Evolutionary conservation across 2,329 filamentous ascomycete genomes (phyloP), one percentile per base, ranked within the genome.

Genomic region (Malbranchea cinnamomea): DNA sequence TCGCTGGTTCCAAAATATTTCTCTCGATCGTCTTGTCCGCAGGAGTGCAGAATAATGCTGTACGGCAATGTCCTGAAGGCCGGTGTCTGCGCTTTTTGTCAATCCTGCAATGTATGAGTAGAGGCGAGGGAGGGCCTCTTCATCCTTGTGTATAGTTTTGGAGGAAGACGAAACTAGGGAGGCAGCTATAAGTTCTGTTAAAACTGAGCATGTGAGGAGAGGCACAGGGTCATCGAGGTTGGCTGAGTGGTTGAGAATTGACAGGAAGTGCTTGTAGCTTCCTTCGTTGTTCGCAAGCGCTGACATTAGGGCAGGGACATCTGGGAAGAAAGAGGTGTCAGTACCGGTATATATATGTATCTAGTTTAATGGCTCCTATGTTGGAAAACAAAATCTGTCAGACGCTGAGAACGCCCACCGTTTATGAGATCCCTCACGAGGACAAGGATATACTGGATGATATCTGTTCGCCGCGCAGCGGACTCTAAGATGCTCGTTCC

Each of bases 371-470:
- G 20, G 16, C 5, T 10, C 15, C 32, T 15, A 7, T 3, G 15
- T 10, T 13, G 9, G 11, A 8, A 17, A n/a, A n/a, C n/a, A n/a
- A n/a, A n/a, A n/a, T n/a, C n/a, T n/a, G n/a, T n/a, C n/a, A n/a
- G n/a, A n/a, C n/a, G n/a, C n/a, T n/a, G 17, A 25, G 13, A 18
- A 9, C 13, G 2, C 63, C 46, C 65, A 93, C 85, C 74, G 51
- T 87, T 79, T 37, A 95, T 73, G 40, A 98, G 61, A 52, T 98
- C 89, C 38, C 74, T 76, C 37, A 89, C 68, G 48, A 98, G 63
- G 27, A 95, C 87, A 36, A 98, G 67, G 51, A 94, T 79, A 56
- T 95, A 94, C 60, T 94, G 87, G 40, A 94, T 70, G 43, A 98
- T 83, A 60, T 94, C 85, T 50, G 75, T 70, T 45, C 85, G 75